These are phyloP conservation scores for Astrocystis sublimbata DNA, from an alignment of 495 filamentous ascomycete species.

Conservation along the genomic window DNA sequence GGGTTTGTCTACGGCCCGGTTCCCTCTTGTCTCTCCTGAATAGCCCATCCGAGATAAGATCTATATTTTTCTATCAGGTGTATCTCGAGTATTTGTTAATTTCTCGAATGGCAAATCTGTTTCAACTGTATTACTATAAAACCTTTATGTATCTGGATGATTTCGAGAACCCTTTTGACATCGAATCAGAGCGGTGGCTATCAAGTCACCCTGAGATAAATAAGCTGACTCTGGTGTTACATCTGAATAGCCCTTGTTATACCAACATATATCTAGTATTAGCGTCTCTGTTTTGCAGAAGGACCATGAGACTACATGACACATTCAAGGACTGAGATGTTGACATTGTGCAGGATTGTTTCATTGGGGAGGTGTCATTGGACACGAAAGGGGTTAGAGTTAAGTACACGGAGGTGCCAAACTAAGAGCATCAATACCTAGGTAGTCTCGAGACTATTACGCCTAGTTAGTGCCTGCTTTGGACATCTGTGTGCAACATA, in stretches of 20 bases:
- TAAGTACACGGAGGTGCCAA: background rate
- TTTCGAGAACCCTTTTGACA: background rate
- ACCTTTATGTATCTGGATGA: background rate
- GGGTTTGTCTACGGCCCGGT: background rate
- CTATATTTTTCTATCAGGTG: background rate
- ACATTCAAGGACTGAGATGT: background rate
- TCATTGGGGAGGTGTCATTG: background rate
- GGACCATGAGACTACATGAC: background rate
- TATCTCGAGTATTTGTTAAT: background rate
- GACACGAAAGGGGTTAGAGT: background rate
- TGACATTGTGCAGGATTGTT: background rate
- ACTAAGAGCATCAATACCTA: background rate
- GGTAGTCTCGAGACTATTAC: too few species aligned
- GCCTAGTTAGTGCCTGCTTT: too few species aligned
- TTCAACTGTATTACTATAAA: background rate
- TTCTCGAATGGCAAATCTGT: background rate
- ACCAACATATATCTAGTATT: background rate
- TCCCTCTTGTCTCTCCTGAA: background rate
- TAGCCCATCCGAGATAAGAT: background rate
- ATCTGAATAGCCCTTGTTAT: background rate
- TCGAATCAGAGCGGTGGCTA: background rate
- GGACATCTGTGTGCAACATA: too few species aligned
- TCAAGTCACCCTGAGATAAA: background rate
- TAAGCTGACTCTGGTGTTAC: conserved; percentile 17
- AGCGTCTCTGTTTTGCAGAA: background rate